Percentiles rank a stretch among this genome's conserved stretches.
Evolutionary conservation across 768 basidiomycete species (phyloP).

Genomic region (Amanita exitialis): DNA sequence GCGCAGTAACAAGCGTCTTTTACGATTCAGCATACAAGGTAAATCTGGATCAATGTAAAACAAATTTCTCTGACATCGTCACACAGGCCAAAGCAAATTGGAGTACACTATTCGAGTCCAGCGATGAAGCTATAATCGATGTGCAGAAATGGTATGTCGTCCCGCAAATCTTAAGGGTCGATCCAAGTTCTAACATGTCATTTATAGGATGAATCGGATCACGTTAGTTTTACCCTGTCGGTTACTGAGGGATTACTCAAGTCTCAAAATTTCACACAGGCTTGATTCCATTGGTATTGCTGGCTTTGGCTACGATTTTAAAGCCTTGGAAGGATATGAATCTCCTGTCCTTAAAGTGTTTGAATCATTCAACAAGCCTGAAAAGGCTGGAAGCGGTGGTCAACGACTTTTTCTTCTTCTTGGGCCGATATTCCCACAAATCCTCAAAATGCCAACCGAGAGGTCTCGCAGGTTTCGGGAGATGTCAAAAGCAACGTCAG

Average conservation of each 20-base stretch:
- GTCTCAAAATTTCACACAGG: constrained; percentile 15
- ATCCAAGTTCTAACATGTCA: not conserved
- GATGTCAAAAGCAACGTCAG: not conserved
- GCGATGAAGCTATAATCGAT: constrained; percentile 25
- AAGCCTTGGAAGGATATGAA: not conserved
- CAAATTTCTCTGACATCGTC: not conserved
- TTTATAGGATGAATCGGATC: constrained; percentile 32
- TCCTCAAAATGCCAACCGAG: not conserved
- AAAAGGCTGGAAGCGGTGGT: not conserved
- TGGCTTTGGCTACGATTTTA: not conserved
- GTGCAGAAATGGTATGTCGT: constrained; percentile 34
- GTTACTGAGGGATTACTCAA: not conserved
- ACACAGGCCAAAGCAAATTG: constrained; percentile 23
- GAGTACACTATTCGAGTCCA: constrained; percentile 18
- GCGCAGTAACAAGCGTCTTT: constrained; percentile 26
- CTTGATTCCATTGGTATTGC: constrained; percentile 33
- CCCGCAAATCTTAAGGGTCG: not conserved
- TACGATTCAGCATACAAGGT: constrained; percentile 44
- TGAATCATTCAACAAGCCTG: not conserved
- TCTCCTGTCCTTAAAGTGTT: not conserved
- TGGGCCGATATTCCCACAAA: not conserved
- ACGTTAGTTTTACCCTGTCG: constrained; percentile 19
- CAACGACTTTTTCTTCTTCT: not conserved
- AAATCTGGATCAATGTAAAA: not conserved
- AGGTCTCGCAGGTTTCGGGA: not conserved